Conservation (phyloP, 2,329 filamentous ascomycete species). For the Beauveria scarabaeidicola region DNA sequence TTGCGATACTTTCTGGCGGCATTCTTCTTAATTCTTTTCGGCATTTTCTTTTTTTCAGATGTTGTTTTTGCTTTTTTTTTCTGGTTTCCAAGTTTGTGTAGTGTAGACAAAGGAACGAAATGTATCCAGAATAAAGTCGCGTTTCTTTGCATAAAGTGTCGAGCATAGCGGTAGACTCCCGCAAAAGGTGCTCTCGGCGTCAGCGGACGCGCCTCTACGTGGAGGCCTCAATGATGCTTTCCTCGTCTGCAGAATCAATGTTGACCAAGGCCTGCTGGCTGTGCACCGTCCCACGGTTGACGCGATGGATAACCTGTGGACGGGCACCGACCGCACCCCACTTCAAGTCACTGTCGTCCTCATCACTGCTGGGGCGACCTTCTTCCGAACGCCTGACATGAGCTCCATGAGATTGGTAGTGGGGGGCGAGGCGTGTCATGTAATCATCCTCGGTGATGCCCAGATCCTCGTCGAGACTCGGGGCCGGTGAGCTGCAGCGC, state of each 20-base stretch:
- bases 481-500: conserved; percentile 31
- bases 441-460: conserved; percentile 62
- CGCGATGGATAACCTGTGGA: conserved; percentile 50
- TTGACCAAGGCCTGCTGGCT: conserved; percentile 46
- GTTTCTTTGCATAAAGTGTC: background rate
- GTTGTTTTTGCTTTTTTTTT: background rate
- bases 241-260: conserved; percentile 26
- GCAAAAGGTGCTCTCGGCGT: background rate
- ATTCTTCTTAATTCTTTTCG: background rate
- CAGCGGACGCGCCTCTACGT: background rate
- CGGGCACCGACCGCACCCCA: conserved; percentile 44
- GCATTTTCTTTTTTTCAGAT: background rate
- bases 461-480: conserved; percentile 54
- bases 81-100: background rate
- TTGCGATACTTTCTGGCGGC: background rate
- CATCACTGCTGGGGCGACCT: conserved; percentile 50
- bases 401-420: conserved; percentile 18
- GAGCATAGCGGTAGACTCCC: background rate
- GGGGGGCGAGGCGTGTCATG: conserved; percentile 41
- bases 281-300: conserved; percentile 36
- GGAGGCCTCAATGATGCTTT: conserved; percentile 12
- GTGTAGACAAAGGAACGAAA: conserved; percentile 1
- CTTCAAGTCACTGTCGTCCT: conserved; percentile 42
- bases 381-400: conserved; percentile 39
- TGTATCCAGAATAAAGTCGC: background rate